phyloP scores from a whole-genome alignment of 495 filamentous ascomycete genomes.

The Glonium stellatum region DNA sequence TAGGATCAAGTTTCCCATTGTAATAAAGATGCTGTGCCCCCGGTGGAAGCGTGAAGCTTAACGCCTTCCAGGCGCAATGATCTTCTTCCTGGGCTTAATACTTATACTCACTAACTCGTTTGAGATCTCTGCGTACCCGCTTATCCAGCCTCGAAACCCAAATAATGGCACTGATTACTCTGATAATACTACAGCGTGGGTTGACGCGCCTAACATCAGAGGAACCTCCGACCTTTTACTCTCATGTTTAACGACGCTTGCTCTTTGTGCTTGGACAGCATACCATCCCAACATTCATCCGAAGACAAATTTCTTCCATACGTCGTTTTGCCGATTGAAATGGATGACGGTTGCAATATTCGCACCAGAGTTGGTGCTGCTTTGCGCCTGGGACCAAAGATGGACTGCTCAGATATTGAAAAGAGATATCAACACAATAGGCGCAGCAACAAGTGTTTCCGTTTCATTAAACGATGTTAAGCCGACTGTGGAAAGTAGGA shows the following conservation, averaged over 20 bases:
- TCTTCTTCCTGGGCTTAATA: no score
- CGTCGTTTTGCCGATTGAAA: neutral
- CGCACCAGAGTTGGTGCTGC: constrained; percentile 19
- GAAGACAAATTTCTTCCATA: neutral
- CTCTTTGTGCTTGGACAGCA: constrained; percentile 24
- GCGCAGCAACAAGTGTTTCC: neutral
- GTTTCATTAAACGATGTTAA: no score
- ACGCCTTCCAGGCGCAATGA: no score
- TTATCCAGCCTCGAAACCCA: neutral
- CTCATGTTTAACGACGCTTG: constrained; percentile 19
- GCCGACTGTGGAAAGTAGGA: no score
- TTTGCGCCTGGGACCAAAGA: constrained; percentile 24
- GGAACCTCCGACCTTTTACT: constrained; percentile 20
- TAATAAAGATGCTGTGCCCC: no score
- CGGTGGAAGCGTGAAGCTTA: no score
- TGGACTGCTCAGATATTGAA: constrained; percentile 6
- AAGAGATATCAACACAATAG: constrained; percentile 2
- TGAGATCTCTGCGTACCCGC: no score
- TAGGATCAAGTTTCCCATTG: no score
- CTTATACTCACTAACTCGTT: neutral
- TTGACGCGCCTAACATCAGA: constrained; percentile 10
- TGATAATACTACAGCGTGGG: neutral
- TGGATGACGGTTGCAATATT: constrained; percentile 23
- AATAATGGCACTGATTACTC: neutral
- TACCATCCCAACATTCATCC: constrained; percentile 22